A percentile compares a stretch with the other conserved stretches of the same genome.
phyloP scores from a whole-genome alignment of 2,329 filamentous ascomycete species.

The Lithohypha guttulata region DNA sequence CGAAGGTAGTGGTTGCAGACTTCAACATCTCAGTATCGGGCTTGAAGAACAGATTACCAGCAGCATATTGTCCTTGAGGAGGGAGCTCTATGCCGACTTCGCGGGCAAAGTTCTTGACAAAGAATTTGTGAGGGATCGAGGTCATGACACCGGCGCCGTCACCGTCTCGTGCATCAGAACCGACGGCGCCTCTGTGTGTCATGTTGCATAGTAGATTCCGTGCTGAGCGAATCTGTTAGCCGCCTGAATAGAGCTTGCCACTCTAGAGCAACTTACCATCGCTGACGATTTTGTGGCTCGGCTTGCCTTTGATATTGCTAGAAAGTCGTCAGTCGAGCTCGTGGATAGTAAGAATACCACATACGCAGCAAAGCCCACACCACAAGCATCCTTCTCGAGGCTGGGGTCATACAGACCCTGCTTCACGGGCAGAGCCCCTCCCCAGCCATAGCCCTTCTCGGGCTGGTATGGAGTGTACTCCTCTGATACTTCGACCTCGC shows the following conservation, averaged over 20 bases:
- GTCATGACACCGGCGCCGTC: conserved; percentile 99
- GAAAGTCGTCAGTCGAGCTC: conserved; percentile 5
- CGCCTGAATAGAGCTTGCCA: not conserved
- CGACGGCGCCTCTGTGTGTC: conserved; percentile 97
- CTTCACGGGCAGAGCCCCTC: conserved; percentile 88
- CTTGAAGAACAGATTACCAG: conserved; percentile 98
- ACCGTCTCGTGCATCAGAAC: conserved; percentile 93
- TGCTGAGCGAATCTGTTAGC: conserved; percentile 41
- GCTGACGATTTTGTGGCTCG: conserved; percentile 97
- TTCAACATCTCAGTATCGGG: conserved; percentile 81
- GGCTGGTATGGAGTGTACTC: conserved; percentile 45
- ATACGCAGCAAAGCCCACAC: conserved; percentile 97
- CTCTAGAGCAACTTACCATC: conserved; percentile 59
- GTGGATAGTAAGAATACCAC: conserved; percentile 26
- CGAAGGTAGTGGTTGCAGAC: conserved; percentile 84
- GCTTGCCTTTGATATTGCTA: conserved; percentile 92
- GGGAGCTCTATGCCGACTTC: conserved; percentile 83
- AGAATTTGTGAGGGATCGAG: conserved; percentile 95
- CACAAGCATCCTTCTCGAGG: conserved; percentile 97
- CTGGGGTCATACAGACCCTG: conserved; percentile 96
- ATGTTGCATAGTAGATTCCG: conserved; percentile 97
- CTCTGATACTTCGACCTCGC: conserved; percentile 33
- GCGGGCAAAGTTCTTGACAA: conserved; percentile 93
- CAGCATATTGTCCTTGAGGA: conserved; percentile 83
- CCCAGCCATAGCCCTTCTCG: conserved; percentile 73